A percentile compares a stretch with the other conserved stretches of the same genome.
Conservation (phyloP, 768 basidiomycete genomes). For the Pleurotus ostreatus region DNA sequence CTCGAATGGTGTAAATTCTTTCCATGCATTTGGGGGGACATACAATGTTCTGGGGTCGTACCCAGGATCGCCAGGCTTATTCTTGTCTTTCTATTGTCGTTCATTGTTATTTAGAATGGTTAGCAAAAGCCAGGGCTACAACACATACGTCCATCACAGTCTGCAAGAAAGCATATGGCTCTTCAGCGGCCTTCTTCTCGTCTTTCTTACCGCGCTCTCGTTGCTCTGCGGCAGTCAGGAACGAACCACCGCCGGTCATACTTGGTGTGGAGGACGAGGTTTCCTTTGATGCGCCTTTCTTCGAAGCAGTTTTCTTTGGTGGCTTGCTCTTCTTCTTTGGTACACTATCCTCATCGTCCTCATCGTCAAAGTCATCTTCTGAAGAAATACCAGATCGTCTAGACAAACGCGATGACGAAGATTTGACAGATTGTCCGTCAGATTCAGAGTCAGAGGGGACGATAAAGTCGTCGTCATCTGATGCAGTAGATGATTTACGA, state of each 20-base stretch:
- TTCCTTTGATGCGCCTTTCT: conserved; percentile 16
- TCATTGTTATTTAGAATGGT: conserved; percentile 2
- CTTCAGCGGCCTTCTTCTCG: conserved; percentile 76
- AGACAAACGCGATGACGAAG: conserved; percentile 40
- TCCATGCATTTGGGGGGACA: conserved; percentile 76
- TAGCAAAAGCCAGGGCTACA: not conserved
- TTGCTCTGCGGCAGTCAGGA: conserved; percentile 83
- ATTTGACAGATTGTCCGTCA: conserved; percentile 43
- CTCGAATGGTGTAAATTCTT: conserved; percentile 90
- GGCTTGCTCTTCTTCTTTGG: conserved; percentile 14
- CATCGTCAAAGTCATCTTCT: conserved; percentile 25
- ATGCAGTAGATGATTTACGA: conserved; percentile 34
- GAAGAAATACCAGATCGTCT: conserved; percentile 30
- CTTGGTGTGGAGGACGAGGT: conserved; percentile 15
- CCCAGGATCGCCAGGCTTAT: conserved; percentile 71
- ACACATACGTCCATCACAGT: conserved; percentile 66
- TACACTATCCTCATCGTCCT: conserved; percentile 35
- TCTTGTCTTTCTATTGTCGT: conserved; percentile 66
- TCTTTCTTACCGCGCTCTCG: conserved; percentile 73
- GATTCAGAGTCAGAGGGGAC: conserved; percentile 62
- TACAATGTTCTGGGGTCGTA: conserved; percentile 90
- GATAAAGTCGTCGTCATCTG: conserved; percentile 70
- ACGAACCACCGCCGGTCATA: conserved; percentile 32
- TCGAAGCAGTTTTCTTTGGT: conserved; percentile 12
- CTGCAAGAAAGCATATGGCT: conserved; percentile 69